Evolutionary conservation across 31 red algal species (phyloP).

Genomic region (Porphyra umbilicalis): DNA sequence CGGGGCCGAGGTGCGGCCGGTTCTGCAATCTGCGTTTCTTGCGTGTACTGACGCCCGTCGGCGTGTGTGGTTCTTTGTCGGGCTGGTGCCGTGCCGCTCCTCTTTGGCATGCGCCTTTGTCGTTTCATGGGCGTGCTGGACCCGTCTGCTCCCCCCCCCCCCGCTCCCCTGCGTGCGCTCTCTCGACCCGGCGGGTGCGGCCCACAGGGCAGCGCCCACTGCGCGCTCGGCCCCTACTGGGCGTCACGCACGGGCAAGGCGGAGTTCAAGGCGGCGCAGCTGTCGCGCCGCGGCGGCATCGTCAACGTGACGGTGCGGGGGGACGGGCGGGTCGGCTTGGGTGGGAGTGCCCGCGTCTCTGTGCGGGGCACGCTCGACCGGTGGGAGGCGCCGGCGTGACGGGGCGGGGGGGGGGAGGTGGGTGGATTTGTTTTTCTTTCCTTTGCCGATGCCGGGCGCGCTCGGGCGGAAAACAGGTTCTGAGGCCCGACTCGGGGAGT

Average conservation of each 20-base stretch:
- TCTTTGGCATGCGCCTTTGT: no score
- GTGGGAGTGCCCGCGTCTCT: background rate
- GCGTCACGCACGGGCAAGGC: background rate
- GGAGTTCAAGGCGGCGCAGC: background rate
- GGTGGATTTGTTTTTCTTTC: no score
- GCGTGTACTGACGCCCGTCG: no score
- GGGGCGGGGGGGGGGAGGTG: background rate
- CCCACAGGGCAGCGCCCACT: conserved; percentile 12
- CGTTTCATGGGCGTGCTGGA: no score
- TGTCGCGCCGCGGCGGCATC: conserved; percentile 1
- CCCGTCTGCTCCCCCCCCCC: background rate
- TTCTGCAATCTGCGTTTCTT: no score
- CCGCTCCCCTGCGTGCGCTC: background rate
- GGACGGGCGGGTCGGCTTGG: background rate
- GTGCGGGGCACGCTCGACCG: background rate
- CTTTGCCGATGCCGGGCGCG: no score
- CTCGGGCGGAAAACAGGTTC: no score
- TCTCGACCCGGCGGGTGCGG: no score
- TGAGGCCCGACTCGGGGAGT: no score
- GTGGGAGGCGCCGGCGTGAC: background rate
- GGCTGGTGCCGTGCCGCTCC: no score
- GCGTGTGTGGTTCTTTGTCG: no score
- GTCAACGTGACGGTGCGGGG: background rate
- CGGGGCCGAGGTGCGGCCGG: no score
- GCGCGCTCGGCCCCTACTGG: conserved; percentile 7